Conservation (phyloP, 306 rosid genomes). For the Rubus parviflorus region DNA sequence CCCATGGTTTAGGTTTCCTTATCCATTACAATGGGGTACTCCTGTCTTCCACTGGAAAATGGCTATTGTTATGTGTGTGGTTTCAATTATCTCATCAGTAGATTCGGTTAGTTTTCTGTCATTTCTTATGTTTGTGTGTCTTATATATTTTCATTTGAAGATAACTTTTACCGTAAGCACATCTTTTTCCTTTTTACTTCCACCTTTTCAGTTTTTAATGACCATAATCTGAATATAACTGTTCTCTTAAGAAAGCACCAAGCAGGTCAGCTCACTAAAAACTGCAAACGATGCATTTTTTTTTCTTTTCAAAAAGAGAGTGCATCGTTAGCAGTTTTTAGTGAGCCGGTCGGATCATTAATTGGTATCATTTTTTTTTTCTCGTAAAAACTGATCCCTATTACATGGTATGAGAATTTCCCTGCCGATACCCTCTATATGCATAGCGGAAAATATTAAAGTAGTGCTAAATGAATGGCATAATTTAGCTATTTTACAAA, state of each 20-base stretch:
- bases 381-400: background rate
- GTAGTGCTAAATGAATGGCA: background rate
- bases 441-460: background rate
- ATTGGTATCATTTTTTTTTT: background rate
- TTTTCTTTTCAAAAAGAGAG: too few species aligned
- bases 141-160: background rate
- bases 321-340: background rate
- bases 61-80: constrained; percentile 95
- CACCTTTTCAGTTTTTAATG: background rate
- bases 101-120: constrained; percentile 83
- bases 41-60: constrained; percentile 97
- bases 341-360: background rate
- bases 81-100: constrained; percentile 83
- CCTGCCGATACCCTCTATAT: background rate
- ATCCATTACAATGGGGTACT: constrained; percentile 97
- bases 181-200: background rate
- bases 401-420: background rate
- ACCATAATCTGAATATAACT: background rate
- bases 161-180: background rate
- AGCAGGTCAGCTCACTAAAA: too few species aligned
- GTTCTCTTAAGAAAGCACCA: background rate
- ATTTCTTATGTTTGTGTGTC: constrained; percentile 9
- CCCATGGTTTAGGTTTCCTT: constrained; percentile 98
- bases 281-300: too few species aligned
- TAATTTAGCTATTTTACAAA: background rate